Percentiles rank a stretch among this genome's conserved stretches.
phyloP scores from a whole-genome alignment of 345 rosid genomes.

The Eucalyptus polybractea region DNA sequence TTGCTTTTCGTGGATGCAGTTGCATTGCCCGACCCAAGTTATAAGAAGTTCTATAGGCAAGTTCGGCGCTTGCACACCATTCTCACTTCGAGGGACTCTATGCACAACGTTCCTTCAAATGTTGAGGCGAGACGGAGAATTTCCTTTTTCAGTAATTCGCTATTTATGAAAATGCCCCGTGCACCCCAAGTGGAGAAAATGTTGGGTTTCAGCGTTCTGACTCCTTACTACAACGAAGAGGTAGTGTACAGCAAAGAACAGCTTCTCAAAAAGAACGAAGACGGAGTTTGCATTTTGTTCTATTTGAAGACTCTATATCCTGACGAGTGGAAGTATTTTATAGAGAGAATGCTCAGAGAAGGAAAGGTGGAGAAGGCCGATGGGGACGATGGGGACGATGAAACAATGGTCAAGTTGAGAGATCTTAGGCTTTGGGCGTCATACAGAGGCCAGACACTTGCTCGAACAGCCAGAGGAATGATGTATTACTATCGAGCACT shows the following conservation, averaged over 20 bases:
- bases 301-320: slow-evolving; percentile 73
- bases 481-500: slow-evolving; percentile 93
- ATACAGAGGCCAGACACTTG: slow-evolving; percentile 87
- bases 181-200: slow-evolving; percentile 95
- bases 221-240: slow-evolving; percentile 86
- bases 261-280: slow-evolving; percentile 73
- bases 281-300: slow-evolving; percentile 75
- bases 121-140: slow-evolving; percentile 87
- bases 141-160: slow-evolving; percentile 85
- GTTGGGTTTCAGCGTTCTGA: slow-evolving; percentile 84
- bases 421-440: slow-evolving; percentile 94
- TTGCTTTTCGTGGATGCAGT: slow-evolving; percentile 59
- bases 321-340: slow-evolving; percentile 83
- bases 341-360: slow-evolving; percentile 77
- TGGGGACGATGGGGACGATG: slow-evolving; percentile 30
- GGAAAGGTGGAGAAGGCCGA: slow-evolving; percentile 29
- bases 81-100: slow-evolving; percentile 70
- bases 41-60: slow-evolving; percentile 64
- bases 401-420: slow-evolving; percentile 54
- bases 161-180: slow-evolving; percentile 91
- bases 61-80: slow-evolving; percentile 74
- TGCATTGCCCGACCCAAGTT: slow-evolving; percentile 48
- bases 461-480: slow-evolving; percentile 92
- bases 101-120: slow-evolving; percentile 68
- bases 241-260: slow-evolving; percentile 78